These are phyloP conservation scores for Echium plantagineum DNA, from an alignment of 257 asterid genomes.

Conservation along the genomic window DNA sequence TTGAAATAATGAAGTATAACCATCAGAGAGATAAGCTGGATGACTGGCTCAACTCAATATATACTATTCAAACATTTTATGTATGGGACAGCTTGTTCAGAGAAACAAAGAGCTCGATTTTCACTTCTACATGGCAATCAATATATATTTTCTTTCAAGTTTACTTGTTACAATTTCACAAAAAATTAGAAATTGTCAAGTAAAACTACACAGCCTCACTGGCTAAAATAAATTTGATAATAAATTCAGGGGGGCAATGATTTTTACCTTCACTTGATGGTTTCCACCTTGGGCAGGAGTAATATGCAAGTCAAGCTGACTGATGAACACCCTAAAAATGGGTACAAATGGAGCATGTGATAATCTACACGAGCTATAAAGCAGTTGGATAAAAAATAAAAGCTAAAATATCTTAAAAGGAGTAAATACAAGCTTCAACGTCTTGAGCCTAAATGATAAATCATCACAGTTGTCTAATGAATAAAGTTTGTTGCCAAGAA, in stretches of 20 bases:
- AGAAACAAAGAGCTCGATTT: constrained; percentile 13
- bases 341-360: constrained; percentile 3
- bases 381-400: not conserved
- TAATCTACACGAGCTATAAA: not conserved
- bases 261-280: constrained; percentile 42
- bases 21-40: too few relatives aligned
- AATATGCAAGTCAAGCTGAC: constrained; percentile 39
- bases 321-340: constrained; percentile 59
- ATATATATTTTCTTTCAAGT: too few relatives aligned
- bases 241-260: constrained; percentile 9
- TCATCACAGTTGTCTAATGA: too few relatives aligned
- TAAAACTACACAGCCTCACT: too few relatives aligned
- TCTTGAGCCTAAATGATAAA: too few relatives aligned
- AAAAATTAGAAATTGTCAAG: constrained; percentile 13
- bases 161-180: constrained; percentile 13
- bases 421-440: too few relatives aligned
- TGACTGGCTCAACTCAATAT: not conserved
- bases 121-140: constrained; percentile 14
- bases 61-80: constrained; percentile 12
- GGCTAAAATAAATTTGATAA: constrained; percentile 1
- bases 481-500: too few relatives aligned
- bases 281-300: constrained; percentile 43
- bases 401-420: too few relatives aligned
- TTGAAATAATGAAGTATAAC: too few relatives aligned
- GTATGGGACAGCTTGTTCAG: constrained; percentile 11